phyloP scores from a whole-genome alignment of 1,139 yeast genomes.

The Suzukiozyma palmioleophila region DNA sequence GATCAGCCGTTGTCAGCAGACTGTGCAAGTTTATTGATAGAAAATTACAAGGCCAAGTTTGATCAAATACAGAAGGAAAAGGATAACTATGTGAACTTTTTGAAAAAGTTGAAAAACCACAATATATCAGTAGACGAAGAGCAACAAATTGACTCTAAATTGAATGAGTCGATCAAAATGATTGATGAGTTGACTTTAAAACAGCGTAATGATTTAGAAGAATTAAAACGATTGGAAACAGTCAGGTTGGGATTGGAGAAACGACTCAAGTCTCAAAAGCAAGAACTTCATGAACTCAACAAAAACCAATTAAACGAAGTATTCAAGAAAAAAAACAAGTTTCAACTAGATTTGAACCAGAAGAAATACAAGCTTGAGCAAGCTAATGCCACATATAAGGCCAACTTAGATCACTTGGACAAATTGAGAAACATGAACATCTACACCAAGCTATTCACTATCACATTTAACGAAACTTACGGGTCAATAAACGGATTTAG shows the following conservation, averaged over 20 bases:
- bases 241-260: conserved; percentile 35
- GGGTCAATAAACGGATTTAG: conserved; percentile 87
- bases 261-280: conserved; percentile 33
- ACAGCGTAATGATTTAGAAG: conserved; percentile 36
- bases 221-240: conserved; percentile 43
- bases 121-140: conserved; percentile 7
- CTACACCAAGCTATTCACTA: conserved; percentile 74
- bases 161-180: conserved; percentile 38
- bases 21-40: conserved; percentile 66
- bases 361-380: conserved; percentile 54
- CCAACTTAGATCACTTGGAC: conserved; percentile 62
- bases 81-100: conserved; percentile 69
- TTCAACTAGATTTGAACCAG: conserved; percentile 45
- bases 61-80: conserved; percentile 75
- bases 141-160: conserved; percentile 29
- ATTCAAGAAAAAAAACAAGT: conserved; percentile 44
- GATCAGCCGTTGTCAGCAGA: conserved; percentile 87
- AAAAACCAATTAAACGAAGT: conserved; percentile 40
- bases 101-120: conserved; percentile 52
- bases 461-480: conserved; percentile 69
- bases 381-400: conserved; percentile 57
- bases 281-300: conserved; percentile 36
- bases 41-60: conserved; percentile 65
- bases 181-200: conserved; percentile 26
- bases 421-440: conserved; percentile 71